These are phyloP conservation scores for Arthrobotrys entomopaga DNA, from an alignment of 2,329 filamentous ascomycete genomes.

Conservation along the genomic window DNA sequence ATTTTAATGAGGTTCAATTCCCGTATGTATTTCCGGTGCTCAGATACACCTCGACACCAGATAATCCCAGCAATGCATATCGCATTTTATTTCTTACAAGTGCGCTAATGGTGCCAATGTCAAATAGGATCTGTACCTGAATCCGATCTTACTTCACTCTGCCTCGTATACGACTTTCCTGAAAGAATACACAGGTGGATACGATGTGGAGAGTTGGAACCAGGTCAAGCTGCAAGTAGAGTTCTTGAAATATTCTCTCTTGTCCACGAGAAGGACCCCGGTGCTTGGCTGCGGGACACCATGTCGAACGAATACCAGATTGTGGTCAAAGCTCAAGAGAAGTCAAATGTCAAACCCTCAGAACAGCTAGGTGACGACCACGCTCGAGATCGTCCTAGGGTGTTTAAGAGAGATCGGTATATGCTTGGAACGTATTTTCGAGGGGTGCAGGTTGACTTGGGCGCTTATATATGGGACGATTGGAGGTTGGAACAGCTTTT, in stretches of 20 bases:
- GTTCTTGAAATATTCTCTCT: background rate
- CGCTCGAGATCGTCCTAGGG: background rate
- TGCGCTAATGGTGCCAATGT: background rate
- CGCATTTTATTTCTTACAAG: too few relatives aligned
- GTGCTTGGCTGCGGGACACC: background rate
- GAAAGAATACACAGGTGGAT: background rate
- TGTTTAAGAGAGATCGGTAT: constrained; percentile 1
- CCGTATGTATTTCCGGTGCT: background rate
- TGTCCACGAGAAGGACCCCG: background rate
- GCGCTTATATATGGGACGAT: constrained; percentile 56
- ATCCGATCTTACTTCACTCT: background rate
- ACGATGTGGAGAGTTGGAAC: background rate
- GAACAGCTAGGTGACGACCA: too few relatives aligned
- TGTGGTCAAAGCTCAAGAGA: too few relatives aligned
- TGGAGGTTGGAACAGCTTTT: background rate
- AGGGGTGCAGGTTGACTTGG: constrained; percentile 24
- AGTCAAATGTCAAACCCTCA: too few relatives aligned
- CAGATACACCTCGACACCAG: background rate
- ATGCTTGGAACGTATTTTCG: background rate
- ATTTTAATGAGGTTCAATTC: background rate
- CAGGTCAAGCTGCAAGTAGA: background rate
- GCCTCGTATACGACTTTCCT: constrained; percentile 2
- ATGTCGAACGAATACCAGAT: background rate
- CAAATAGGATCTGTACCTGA: background rate
- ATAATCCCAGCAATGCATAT: background rate